phyloP scores from a whole-genome alignment of 805 yeast genomes.

The Candida hungchunana region DNA sequence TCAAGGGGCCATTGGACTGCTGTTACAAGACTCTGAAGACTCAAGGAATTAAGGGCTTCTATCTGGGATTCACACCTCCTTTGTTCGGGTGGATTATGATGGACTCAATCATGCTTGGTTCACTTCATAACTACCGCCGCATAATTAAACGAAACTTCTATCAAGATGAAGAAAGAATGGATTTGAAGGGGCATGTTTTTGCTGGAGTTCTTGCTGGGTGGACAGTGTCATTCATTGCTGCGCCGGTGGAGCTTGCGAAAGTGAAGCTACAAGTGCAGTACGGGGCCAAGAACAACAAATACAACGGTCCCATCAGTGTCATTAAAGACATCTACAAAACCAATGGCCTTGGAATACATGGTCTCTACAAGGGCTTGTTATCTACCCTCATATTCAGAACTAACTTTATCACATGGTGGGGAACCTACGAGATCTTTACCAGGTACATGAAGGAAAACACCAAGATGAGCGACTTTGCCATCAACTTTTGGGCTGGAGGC shows the following conservation, averaged over 20 bases:
- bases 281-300: slow-evolving; percentile 63
- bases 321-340: slow-evolving; percentile 50
- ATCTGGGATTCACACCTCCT: slow-evolving; percentile 91
- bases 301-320: slow-evolving; percentile 80
- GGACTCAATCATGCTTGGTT: slow-evolving; percentile 91
- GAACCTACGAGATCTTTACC: slow-evolving; percentile 79
- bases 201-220: slow-evolving; percentile 81
- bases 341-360: slow-evolving; percentile 54
- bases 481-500: slow-evolving; percentile 93
- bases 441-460: slow-evolving; percentile 64
- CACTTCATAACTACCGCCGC: slow-evolving; percentile 72
- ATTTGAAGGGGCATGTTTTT: slow-evolving; percentile 66
- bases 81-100: slow-evolving; percentile 89
- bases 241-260: slow-evolving; percentile 87
- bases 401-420: slow-evolving; percentile 92
- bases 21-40: slow-evolving; percentile 62
- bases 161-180: slow-evolving; percentile 55
- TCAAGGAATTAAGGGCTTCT: slow-evolving; percentile 78
- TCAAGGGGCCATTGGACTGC: slow-evolving; percentile 82
- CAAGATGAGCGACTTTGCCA: slow-evolving; percentile 56
- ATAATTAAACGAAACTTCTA: slow-evolving; percentile 62
- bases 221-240: slow-evolving; percentile 94
- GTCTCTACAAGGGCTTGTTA: slow-evolving; percentile 75
- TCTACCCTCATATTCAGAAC: slow-evolving; percentile 87
- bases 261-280: slow-evolving; percentile 89